Evolutionary conservation across 352 stramenopile genomes (phyloP).

Genomic region (Globisporangium spinosum): DNA sequence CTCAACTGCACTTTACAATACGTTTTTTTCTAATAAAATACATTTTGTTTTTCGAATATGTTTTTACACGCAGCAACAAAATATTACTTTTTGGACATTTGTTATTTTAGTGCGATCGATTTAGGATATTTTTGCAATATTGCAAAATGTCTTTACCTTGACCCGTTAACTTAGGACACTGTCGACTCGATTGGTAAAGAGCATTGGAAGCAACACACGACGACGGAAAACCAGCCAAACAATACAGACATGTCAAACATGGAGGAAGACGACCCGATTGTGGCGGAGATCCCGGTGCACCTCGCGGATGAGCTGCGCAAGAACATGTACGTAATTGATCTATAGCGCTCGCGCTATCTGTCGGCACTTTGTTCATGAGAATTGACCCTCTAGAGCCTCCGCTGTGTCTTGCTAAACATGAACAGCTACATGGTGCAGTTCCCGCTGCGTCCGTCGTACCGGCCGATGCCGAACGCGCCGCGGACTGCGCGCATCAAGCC

Average conservation of each 20-base stretch:
- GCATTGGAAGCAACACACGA: not conserved
- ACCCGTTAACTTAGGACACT: no score
- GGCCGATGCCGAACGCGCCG: slow-evolving; percentile 60
- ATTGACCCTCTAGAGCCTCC: not conserved
- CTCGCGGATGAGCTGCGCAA: slow-evolving; percentile 60
- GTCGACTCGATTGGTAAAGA: not conserved
- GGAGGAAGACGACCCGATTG: slow-evolving; percentile 68
- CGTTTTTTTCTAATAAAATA: no score
- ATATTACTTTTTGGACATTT: no score
- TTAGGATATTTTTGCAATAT: no score
- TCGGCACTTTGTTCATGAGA: not conserved
- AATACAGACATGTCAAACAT: slow-evolving; percentile 9
- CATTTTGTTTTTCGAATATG: no score
- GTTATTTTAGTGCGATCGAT: no score
- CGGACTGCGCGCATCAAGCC: slow-evolving; percentile 66
- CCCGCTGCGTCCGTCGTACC: slow-evolving; percentile 72
- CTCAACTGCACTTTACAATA: no score
- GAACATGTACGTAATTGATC: slow-evolving; percentile 46
- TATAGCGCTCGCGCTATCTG: not conserved
- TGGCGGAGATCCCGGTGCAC: slow-evolving; percentile 83
- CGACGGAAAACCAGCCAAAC: not conserved
- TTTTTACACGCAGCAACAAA: no score
- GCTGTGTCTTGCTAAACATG: not conserved
- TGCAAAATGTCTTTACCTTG: no score
- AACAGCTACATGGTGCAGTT: slow-evolving; percentile 76